phyloP scores from a whole-genome alignment of 805 yeast genomes.

The Saccharomycopsis sp. region DNA sequence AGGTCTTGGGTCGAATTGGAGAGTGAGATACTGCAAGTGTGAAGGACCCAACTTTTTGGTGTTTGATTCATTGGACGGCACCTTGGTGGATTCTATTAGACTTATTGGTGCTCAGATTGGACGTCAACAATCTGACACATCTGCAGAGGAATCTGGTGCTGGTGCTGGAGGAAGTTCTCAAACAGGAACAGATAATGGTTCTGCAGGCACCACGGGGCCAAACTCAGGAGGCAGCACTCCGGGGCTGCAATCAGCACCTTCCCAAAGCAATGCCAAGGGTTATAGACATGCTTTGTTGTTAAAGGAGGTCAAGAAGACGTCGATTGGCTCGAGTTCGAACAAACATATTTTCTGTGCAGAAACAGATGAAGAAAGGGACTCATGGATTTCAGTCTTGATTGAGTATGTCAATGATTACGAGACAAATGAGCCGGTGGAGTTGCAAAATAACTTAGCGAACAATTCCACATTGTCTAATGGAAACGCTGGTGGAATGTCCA shows the following conservation, averaged over 20 bases:
- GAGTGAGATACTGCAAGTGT: slow-evolving; percentile 56
- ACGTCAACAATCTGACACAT: slow-evolving; percentile 31
- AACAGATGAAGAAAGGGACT: slow-evolving; percentile 64
- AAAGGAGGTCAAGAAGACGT: slow-evolving; percentile 35
- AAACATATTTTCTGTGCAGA: slow-evolving; percentile 73
- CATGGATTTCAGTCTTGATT: slow-evolving; percentile 50
- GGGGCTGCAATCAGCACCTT: no score
- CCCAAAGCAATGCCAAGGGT: slow-evolving; percentile 28
- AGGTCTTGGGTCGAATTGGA: slow-evolving; percentile 60
- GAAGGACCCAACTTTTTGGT: slow-evolving; percentile 51
- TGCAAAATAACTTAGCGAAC: slow-evolving; percentile 4
- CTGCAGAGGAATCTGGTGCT: slow-evolving; percentile 36
- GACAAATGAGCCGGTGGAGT: slow-evolving; percentile 12
- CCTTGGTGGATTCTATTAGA: slow-evolving; percentile 41
- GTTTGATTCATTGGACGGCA: slow-evolving; percentile 49
- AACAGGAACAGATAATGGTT: slow-evolving; percentile 23
- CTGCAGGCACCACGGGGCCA: no score
- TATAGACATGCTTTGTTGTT: slow-evolving; percentile 54
- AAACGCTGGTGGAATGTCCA: slow-evolving; percentile 2
- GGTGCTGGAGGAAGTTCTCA: slow-evolving; percentile 26
- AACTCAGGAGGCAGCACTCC: no score
- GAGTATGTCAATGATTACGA: slow-evolving; percentile 23
- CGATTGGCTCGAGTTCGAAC: slow-evolving; percentile 26
- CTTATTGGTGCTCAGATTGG: slow-evolving; percentile 48
- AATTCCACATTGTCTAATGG: no score